A percentile compares a stretch with the other conserved stretches of the same genome.
These are phyloP conservation scores for Trypanosoma brucei DNA, from an alignment of 208 protist genomes.

Conservation along the genomic window DNA sequence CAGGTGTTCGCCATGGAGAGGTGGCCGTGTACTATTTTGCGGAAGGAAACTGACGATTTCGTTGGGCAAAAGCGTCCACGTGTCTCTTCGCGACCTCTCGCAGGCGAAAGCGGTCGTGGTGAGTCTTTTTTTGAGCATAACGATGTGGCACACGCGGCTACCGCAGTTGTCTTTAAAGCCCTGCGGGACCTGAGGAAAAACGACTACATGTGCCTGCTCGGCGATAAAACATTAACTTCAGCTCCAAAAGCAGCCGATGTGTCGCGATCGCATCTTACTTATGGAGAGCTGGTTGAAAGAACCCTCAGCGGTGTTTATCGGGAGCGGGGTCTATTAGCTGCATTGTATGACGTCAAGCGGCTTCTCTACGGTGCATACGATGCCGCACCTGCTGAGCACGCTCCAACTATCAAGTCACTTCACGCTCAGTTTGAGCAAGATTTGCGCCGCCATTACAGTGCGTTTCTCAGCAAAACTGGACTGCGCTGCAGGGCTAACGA, in stretches of 20 bases:
- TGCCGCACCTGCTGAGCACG: constrained; percentile 8
- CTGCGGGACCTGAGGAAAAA: constrained; percentile 14
- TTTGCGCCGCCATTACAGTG: constrained; percentile 11
- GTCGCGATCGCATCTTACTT: constrained; percentile 18
- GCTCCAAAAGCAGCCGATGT: constrained; percentile 2
- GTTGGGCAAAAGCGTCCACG: background rate
- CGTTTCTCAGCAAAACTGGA: constrained; percentile 14
- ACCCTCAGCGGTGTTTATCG: constrained; percentile 45
- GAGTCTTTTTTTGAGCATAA: too few species aligned
- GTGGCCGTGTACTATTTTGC: constrained; percentile 43
- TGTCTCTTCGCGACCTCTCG: background rate
- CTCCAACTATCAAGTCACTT: background rate
- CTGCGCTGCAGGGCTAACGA: background rate
- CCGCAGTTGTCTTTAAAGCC: constrained; percentile 19
- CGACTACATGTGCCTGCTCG: constrained; percentile 21
- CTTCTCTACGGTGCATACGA: constrained; percentile 35
- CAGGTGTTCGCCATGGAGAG: constrained; percentile 27
- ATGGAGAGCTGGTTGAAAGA: constrained; percentile 29
- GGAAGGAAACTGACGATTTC: constrained; percentile 4
- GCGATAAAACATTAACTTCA: background rate
- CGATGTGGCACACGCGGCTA: constrained; percentile 16
- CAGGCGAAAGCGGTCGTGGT: too few species aligned
- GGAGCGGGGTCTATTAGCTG: constrained; percentile 39
- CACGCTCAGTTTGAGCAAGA: constrained; percentile 16
- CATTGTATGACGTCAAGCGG: constrained; percentile 43